A percentile compares a stretch with the other conserved stretches of the same genome.
Conservation (phyloP, 371 early-diverging fungal genomes). For the Mortierella sp. region DNA sequence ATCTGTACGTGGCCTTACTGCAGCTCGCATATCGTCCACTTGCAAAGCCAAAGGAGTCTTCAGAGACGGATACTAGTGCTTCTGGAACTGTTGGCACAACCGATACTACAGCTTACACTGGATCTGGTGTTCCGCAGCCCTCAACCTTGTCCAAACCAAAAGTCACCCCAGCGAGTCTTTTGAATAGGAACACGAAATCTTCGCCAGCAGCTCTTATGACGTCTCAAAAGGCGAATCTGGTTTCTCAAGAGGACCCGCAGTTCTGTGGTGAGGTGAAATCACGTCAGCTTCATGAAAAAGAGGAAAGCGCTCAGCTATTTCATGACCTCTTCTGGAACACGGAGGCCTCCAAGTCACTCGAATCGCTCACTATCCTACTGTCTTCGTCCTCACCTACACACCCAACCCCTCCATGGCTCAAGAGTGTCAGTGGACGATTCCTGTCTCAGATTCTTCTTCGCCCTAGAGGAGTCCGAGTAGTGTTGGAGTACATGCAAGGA, state of each 20-base stretch:
- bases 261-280: conserved; percentile 9
- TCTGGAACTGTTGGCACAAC: too few species aligned
- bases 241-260: not conserved
- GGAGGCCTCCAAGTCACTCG: conserved; percentile 66
- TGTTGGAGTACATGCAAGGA: conserved; percentile 73
- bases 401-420: conserved; percentile 71
- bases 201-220: not conserved
- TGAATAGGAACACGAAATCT: conserved; percentile 5
- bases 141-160: not conserved
- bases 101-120: too few species aligned
- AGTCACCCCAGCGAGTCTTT: conserved; percentile 23
- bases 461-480: conserved; percentile 69
- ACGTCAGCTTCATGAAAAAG: conserved; percentile 20
- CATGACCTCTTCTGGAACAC: conserved; percentile 56
- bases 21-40: conserved; percentile 75
- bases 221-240: not conserved
- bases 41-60: conserved; percentile 26
- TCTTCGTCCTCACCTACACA: conserved; percentile 64
- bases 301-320: conserved; percentile 57
- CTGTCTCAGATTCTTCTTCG: conserved; percentile 70
- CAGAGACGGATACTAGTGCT: too few species aligned
- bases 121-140: too few species aligned
- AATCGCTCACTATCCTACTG: conserved; percentile 70
- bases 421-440: conserved; percentile 70
- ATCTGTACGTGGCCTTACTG: conserved; percentile 73